Evolutionary conservation across 371 early-diverging fungal genomes (phyloP).

Genomic region (Mortierella sp.): DNA sequence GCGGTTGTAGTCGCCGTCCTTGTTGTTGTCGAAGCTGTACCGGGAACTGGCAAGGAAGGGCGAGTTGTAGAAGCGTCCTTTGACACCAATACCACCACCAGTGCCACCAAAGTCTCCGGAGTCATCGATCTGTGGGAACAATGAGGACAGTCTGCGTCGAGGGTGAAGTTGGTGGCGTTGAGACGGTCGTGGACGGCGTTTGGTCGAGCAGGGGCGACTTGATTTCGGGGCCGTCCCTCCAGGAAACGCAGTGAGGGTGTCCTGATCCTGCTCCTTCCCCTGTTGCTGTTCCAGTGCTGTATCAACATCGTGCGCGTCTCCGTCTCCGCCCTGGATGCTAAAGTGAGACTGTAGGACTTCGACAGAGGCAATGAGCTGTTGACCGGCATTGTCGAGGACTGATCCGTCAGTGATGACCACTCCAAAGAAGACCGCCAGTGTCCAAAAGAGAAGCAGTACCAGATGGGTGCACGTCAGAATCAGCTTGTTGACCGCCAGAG

Average conservation of each 20-base stretch:
- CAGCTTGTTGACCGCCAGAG: neutral
- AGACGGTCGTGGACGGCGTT: neutral
- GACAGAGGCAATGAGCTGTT: neutral
- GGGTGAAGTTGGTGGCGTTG: neutral
- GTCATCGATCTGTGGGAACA: neutral
- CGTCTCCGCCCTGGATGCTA: neutral
- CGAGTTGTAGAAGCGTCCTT: constrained; percentile 3
- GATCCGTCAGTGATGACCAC: constrained; percentile 1
- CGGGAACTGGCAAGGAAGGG: constrained; percentile 6
- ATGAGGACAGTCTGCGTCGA: neutral
- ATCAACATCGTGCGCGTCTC: neutral
- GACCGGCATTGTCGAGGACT: neutral
- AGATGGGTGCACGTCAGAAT: neutral
- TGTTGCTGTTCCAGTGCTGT: neutral
- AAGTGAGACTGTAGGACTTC: neutral
- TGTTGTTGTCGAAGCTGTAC: neutral
- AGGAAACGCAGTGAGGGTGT: too few species aligned
- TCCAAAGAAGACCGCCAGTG: neutral
- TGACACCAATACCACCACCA: neutral
- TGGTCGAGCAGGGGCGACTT: neutral
- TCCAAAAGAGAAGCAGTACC: neutral
- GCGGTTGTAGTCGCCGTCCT: too few species aligned
- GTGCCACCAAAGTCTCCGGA: neutral
- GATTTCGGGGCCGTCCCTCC: neutral
- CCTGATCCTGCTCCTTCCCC: neutral